Evolutionary conservation across 441 rosid genomes (phyloP).

Genomic region (Macaranga tanarius): DNA sequence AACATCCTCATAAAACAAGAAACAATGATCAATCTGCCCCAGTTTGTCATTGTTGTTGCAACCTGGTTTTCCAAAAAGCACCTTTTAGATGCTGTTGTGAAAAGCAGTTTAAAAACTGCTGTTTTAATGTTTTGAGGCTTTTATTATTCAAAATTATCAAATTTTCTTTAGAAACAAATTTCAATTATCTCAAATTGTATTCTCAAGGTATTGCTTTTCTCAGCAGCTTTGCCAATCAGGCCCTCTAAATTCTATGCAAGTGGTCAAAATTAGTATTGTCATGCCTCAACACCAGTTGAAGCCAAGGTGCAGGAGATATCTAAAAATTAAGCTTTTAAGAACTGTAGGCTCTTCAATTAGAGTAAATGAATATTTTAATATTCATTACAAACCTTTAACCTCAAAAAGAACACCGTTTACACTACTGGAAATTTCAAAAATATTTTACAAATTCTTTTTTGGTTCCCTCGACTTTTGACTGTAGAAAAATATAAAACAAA

Average conservation of each 20-base stretch:
- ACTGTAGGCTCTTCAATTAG: background rate
- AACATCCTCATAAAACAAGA: constrained; percentile 7
- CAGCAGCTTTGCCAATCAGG: too few relatives aligned
- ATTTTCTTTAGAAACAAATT: too few relatives aligned
- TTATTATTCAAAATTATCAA: too few relatives aligned
- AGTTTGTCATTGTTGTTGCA: too few relatives aligned
- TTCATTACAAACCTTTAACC: background rate
- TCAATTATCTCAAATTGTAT: too few relatives aligned
- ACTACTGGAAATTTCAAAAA: background rate
- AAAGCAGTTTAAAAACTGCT: too few relatives aligned
- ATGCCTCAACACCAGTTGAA: constrained; percentile 2
- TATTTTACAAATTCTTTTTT: background rate
- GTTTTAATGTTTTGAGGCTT: too few relatives aligned
- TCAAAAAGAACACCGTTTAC: background rate
- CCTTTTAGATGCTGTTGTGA: too few relatives aligned
- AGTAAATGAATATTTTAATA: background rate
- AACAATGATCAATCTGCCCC: background rate
- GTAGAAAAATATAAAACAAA: background rate
- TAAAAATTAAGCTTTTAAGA: background rate
- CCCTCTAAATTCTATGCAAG: constrained; percentile 6
- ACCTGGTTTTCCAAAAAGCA: too few relatives aligned
- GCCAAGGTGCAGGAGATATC: background rate
- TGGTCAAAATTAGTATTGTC: constrained; percentile 24
- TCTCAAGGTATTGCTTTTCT: too few relatives aligned
- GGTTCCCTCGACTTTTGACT: background rate